These are phyloP conservation scores for Xylaria castorea DNA, from an alignment of 495 filamentous ascomycete genomes.

Conservation along the genomic window DNA sequence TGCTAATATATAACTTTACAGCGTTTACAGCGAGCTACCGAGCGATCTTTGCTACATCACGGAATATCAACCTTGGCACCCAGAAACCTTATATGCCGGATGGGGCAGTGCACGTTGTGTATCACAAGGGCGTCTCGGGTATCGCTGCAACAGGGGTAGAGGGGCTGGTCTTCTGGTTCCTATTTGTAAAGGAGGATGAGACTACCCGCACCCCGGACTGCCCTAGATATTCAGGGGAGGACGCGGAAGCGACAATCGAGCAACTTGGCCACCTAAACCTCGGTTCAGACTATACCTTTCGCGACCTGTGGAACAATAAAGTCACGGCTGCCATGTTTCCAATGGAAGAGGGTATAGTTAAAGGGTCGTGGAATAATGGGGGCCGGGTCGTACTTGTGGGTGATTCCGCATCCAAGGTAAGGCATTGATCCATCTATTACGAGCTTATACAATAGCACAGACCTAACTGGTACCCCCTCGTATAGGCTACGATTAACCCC, in stretches of 20 bases:
- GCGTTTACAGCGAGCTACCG: constrained; percentile 31
- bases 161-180: constrained; percentile 40
- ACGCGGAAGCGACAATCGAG: constrained; percentile 30
- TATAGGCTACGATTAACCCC: constrained; percentile 34
- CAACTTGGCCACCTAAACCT: constrained; percentile 31
- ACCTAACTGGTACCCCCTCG: background rate
- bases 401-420: constrained; percentile 33
- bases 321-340: constrained; percentile 34
- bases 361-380: constrained; percentile 34
- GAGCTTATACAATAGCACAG: background rate
- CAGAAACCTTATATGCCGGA: constrained; percentile 20
- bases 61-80: constrained; percentile 5
- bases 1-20: background rate
- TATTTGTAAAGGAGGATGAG: constrained; percentile 36
- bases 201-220: constrained; percentile 26
- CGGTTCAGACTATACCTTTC: constrained; percentile 34
- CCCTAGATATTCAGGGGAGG: constrained; percentile 30
- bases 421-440: background rate
- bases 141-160: constrained; percentile 22
- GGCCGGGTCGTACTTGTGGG: constrained; percentile 37
- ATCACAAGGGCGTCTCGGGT: constrained; percentile 33
- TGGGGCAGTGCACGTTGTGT: constrained; percentile 30
- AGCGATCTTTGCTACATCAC: constrained; percentile 37
- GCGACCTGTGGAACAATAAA: constrained; percentile 32
- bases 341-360: constrained; percentile 37